phyloP scores from a whole-genome alignment of 2,329 filamentous ascomycete species.

The Triangularia verruculosa region DNA sequence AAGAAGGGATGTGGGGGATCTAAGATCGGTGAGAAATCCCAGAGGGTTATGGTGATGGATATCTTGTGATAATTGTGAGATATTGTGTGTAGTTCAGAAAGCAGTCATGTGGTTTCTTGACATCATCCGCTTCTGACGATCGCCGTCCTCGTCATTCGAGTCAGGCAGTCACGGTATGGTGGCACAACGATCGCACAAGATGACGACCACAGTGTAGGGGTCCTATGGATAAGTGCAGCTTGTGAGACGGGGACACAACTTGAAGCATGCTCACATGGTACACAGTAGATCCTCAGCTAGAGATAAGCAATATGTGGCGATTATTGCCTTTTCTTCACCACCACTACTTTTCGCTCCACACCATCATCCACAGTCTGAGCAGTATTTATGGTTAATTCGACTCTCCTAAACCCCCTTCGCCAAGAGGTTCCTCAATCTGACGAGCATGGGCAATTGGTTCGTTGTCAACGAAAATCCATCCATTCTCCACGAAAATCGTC shows the following conservation, averaged over 20 bases:
- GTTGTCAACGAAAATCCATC: background rate
- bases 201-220: background rate
- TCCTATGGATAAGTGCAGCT: background rate
- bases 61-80: background rate
- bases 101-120: background rate
- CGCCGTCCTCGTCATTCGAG: constrained; percentile 2
- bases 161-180: background rate
- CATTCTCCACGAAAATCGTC: background rate
- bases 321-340: background rate
- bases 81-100: background rate
- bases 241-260: constrained; percentile 1
- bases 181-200: background rate
- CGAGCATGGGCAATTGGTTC: background rate
- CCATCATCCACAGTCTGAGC: background rate
- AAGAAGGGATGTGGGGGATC: constrained; percentile 5
- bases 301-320: constrained; percentile 2
- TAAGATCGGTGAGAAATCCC: background rate
- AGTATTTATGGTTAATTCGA: background rate
- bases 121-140: background rate
- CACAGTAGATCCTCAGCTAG: background rate
- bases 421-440: background rate
- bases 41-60: background rate
- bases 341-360: background rate
- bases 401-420: background rate
- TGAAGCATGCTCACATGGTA: background rate